Evolutionary conservation across 805 yeast species (phyloP).

Genomic region (Tetrapisispora iriomotensis): DNA sequence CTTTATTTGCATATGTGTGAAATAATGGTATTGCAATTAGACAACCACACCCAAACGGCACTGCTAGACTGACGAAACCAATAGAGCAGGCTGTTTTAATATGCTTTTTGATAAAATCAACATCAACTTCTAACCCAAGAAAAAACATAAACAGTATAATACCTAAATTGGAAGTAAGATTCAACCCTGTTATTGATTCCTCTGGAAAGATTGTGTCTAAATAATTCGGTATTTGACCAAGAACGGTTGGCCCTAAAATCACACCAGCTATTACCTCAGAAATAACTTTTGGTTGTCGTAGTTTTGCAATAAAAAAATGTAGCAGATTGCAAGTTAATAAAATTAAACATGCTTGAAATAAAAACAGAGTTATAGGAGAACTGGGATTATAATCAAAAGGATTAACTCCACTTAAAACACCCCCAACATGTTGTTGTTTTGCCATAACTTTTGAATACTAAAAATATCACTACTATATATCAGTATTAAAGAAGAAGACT

Average conservation of each 20-base stretch:
- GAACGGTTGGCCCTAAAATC: slow-evolving; percentile 61
- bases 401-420: slow-evolving; percentile 61
- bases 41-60: slow-evolving; percentile 76
- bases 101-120: slow-evolving; percentile 52
- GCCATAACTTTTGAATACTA: not conserved
- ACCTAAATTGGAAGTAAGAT: slow-evolving; percentile 64
- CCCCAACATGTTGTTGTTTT: slow-evolving; percentile 36
- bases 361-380: slow-evolving; percentile 57
- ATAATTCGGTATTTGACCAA: slow-evolving; percentile 64
- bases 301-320: slow-evolving; percentile 47
- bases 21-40: slow-evolving; percentile 60
- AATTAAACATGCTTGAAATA: slow-evolving; percentile 60
- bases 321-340: slow-evolving; percentile 48
- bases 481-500: no score
- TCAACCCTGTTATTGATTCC: slow-evolving; percentile 51
- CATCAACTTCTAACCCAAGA: slow-evolving; percentile 72
- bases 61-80: slow-evolving; percentile 61
- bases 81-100: slow-evolving; percentile 53
- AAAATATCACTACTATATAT: no score
- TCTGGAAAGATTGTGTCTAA: slow-evolving; percentile 55
- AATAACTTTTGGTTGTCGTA: slow-evolving; percentile 71
- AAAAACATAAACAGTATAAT: slow-evolving; percentile 65
- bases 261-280: slow-evolving; percentile 77
- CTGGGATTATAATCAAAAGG: slow-evolving; percentile 52
- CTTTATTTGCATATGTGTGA: slow-evolving; percentile 38